These are phyloP conservation scores for Blastobotrys arbuscula DNA, from an alignment of 1,139 yeast genomes.

Conservation along the genomic window DNA sequence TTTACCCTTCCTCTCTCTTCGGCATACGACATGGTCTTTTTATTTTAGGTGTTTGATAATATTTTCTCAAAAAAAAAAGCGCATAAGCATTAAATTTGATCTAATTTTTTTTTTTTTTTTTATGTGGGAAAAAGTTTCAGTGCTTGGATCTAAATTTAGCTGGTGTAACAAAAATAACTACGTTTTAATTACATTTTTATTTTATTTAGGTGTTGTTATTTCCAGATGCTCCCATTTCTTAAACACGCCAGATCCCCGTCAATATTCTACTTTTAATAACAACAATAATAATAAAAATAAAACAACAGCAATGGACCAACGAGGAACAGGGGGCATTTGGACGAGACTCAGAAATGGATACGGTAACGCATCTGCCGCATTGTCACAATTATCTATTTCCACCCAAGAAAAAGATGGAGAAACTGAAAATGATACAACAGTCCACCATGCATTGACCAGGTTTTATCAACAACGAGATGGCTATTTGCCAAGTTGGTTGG, in stretches of 20 bases:
- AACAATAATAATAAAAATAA: not conserved
- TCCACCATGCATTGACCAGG: conserved; percentile 33
- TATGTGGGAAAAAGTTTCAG: no score
- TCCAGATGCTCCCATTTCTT: no score
- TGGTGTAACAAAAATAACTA: no score
- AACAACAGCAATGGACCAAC: conserved; percentile 4
- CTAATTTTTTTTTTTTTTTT: no score
- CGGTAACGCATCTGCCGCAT: conserved; percentile 24
- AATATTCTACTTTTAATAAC: no score
- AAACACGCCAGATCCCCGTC: no score
- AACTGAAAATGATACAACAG: conserved; percentile 32
- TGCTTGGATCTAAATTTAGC: no score
- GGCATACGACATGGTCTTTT: conserved; percentile 9
- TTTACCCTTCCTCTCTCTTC: conserved; percentile 35
- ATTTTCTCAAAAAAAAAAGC: no score
- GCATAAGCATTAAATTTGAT: no score
- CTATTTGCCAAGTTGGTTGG: conserved; percentile 28
- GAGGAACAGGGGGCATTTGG: conserved; percentile 21
- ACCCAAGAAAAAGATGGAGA: conserved; percentile 32
- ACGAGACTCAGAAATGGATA: conserved; percentile 24
- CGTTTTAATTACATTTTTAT: no score
- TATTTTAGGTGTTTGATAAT: no score
- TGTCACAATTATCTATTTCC: conserved; percentile 26
- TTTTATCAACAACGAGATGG: conserved; percentile 27
- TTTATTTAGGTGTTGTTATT: no score